These are phyloP conservation scores for Hydrangea macrophylla DNA, from an alignment of 148 eudicot genomes.

Conservation along the genomic window DNA sequence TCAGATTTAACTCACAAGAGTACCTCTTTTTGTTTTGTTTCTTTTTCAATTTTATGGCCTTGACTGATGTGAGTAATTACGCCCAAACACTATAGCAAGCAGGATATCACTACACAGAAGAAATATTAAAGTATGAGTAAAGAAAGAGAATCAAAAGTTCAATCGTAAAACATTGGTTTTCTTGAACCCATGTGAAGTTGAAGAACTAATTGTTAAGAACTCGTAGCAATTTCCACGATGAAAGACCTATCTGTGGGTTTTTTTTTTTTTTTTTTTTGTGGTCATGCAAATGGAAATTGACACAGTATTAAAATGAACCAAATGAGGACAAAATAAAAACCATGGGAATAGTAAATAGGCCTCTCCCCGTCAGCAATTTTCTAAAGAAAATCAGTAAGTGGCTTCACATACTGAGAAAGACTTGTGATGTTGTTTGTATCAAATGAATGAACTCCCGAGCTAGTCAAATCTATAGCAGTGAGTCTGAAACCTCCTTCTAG, in stretches of 20 bases:
- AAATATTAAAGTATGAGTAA: too few relatives aligned
- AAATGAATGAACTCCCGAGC: slow-evolving; percentile 83
- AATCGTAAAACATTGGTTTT: not conserved
- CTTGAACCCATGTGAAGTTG: not conserved
- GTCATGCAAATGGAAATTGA: not conserved
- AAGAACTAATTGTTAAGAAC: too few relatives aligned
- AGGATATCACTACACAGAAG: too few relatives aligned
- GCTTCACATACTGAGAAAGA: slow-evolving; percentile 80
- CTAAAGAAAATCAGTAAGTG: slow-evolving; percentile 68
- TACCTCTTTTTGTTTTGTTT: too few relatives aligned
- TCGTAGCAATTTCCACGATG: too few relatives aligned
- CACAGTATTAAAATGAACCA: not conserved
- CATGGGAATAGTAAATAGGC: slow-evolving; percentile 35
- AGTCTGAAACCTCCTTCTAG: slow-evolving; percentile 73
- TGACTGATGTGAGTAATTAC: too few relatives aligned
- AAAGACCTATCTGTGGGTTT: too few relatives aligned
- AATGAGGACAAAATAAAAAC: not conserved
- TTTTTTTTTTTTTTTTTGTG: too few relatives aligned
- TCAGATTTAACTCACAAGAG: too few relatives aligned
- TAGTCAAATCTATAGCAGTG: slow-evolving; percentile 82
- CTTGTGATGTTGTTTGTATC: slow-evolving; percentile 69
- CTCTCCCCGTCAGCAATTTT: slow-evolving; percentile 68
- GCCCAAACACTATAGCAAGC: too few relatives aligned
- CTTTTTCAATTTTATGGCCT: too few relatives aligned
- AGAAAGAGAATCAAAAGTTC: too few relatives aligned